Evolutionary conservation across 1,284 basidiomycete genomes (phyloP).

Genomic region (Trametes versicolor): DNA sequence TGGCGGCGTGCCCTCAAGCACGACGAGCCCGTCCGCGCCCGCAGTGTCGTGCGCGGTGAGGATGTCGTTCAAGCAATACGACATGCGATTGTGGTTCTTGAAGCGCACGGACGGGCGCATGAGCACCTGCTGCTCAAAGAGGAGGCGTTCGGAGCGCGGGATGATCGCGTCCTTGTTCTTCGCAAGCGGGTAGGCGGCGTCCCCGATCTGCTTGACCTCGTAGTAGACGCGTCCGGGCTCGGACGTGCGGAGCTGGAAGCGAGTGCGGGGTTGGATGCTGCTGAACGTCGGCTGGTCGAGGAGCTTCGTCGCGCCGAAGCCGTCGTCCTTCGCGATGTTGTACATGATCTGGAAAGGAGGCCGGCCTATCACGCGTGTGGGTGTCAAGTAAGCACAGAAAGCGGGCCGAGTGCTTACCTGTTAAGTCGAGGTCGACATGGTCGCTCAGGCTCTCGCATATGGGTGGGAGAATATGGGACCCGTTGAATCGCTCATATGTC

Average conservation of each 20-base stretch:
- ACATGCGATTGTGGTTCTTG: constrained; percentile 69
- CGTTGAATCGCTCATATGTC: constrained; percentile 66
- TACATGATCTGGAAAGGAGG: constrained; percentile 91
- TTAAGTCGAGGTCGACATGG: constrained; percentile 83
- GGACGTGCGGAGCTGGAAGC: constrained; percentile 86
- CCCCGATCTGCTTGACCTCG: constrained; percentile 88
- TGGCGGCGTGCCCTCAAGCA: constrained; percentile 85
- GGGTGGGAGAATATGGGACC: constrained; percentile 74
- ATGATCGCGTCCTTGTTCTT: constrained; percentile 69
- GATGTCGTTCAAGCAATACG: constrained; percentile 81
- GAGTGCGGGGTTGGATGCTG: constrained; percentile 84
- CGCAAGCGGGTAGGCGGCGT: constrained; percentile 84
- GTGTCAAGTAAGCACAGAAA: not conserved
- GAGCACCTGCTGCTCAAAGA: constrained; percentile 88
- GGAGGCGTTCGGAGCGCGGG: constrained; percentile 67
- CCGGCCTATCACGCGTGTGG: constrained; percentile 58
- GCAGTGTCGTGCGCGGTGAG: constrained; percentile 62
- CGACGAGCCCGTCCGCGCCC: constrained; percentile 68
- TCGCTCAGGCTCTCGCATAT: constrained; percentile 87
- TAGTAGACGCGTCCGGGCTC: constrained; percentile 88
- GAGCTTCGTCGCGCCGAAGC: constrained; percentile 67
- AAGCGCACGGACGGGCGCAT: constrained; percentile 83
- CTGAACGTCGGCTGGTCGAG: constrained; percentile 83
- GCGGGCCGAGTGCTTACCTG: constrained; percentile 54
- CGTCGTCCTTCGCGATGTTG: constrained; percentile 73